These are phyloP conservation scores for Wallacemonas sp. DNA, from an alignment of 208 protist species.

Conservation along the genomic window DNA sequence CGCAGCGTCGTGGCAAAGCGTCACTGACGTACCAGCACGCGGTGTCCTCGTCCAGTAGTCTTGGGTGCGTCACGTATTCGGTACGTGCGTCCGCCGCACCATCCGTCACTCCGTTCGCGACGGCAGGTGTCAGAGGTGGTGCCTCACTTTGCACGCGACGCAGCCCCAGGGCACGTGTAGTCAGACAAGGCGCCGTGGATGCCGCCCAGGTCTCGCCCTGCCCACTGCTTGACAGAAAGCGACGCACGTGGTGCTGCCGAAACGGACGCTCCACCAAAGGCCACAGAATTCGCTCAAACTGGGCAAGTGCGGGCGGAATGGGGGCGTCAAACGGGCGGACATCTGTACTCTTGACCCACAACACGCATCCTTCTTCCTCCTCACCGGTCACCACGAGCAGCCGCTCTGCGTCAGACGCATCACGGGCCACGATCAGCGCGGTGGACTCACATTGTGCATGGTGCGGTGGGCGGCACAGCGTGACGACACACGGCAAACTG, in stretches of 20 bases:
- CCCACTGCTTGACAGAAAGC: too few relatives aligned
- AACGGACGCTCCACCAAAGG: neutral
- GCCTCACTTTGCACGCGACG: too few relatives aligned
- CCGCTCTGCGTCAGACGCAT: conserved; percentile 1
- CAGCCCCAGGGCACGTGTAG: neutral
- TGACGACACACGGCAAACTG: neutral
- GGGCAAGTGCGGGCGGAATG: neutral
- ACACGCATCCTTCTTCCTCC: neutral
- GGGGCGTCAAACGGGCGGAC: neutral
- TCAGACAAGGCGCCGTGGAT: neutral
- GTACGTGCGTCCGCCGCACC: neutral
- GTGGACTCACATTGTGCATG: too few relatives aligned
- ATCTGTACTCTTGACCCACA: neutral
- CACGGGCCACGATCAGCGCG: neutral
- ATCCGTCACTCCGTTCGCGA: too few relatives aligned
- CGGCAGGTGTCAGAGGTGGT: too few relatives aligned
- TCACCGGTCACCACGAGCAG: neutral
- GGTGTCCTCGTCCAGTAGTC: neutral
- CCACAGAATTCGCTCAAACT: conserved; percentile 8
- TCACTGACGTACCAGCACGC: conserved; percentile 8
- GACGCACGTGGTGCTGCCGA: neutral
- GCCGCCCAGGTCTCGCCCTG: too few relatives aligned
- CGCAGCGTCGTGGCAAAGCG: conserved; percentile 6
- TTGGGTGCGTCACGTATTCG: conserved; percentile 6
- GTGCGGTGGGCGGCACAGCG: neutral